Conservation (phyloP, 495 filamentous ascomycete genomes). For the Poronia punctata region DNA sequence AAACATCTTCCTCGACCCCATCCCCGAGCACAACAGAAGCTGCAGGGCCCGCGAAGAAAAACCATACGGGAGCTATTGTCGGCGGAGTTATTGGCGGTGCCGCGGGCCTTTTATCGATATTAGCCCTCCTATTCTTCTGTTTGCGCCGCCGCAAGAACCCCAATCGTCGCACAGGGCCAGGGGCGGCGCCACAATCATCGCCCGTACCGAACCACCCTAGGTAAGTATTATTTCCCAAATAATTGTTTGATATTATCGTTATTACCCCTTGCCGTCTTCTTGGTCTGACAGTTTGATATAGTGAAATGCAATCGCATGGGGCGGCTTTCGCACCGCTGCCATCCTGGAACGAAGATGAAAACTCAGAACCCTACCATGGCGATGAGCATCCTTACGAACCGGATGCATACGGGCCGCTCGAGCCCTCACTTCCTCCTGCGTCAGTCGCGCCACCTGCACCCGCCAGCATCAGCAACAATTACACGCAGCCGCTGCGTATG, state of each 20-base stretch:
- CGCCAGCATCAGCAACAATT: slow-evolving; percentile 6
- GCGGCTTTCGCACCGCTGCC: slow-evolving; percentile 25
- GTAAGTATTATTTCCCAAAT: slow-evolving; percentile 8
- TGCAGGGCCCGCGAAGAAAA: slow-evolving; percentile 10
- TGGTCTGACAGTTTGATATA: slow-evolving; percentile 5
- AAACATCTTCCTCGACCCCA: slow-evolving; percentile 9
- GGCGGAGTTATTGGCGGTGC: slow-evolving; percentile 38
- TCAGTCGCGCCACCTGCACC: slow-evolving; percentile 2
- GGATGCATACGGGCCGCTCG: slow-evolving; percentile 7
- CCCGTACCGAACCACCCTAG: slow-evolving; percentile 28
- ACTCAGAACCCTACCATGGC: slow-evolving; percentile 12
- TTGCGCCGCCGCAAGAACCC: slow-evolving; percentile 24
- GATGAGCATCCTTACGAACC: slow-evolving; percentile 8
- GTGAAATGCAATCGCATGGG: slow-evolving; percentile 21
- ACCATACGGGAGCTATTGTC: slow-evolving; percentile 35
- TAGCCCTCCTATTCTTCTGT: slow-evolving; percentile 22
- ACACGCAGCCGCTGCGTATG: slow-evolving; percentile 19
- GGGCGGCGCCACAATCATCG: slow-evolving; percentile 17
- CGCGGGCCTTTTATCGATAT: slow-evolving; percentile 26
- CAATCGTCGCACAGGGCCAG: slow-evolving; percentile 29
- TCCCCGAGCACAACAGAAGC: slow-evolving; percentile 3
- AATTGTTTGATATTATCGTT: not conserved
- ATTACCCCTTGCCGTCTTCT: not conserved
- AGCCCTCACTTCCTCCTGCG: slow-evolving; percentile 3
- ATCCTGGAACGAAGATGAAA: slow-evolving; percentile 25